Percentiles rank a stretch among this genome's conserved stretches.
Evolutionary conservation across 2,329 filamentous ascomycete species (phyloP).

Genomic region (Leptodontidium sp.): DNA sequence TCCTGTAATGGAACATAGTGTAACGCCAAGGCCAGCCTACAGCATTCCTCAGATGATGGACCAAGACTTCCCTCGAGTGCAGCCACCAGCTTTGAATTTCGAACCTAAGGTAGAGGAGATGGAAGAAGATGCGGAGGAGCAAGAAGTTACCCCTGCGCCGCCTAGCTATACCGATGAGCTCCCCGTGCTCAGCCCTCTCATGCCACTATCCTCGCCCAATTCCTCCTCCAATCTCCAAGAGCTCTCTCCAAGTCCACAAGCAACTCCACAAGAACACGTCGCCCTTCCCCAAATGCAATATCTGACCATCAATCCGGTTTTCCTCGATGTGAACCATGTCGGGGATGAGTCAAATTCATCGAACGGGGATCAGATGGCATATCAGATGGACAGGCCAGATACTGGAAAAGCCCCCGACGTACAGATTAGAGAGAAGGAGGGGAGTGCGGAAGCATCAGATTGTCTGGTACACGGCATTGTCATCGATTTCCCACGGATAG

Average conservation of each 20-base stretch:
- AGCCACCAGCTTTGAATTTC: conserved; percentile 4
- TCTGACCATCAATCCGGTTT: conserved; percentile 20
- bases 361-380: conserved; percentile 21
- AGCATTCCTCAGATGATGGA: conserved; percentile 19
- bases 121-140: conserved; percentile 11
- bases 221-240: conserved; percentile 21
- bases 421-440: conserved; percentile 13
- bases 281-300: conserved; percentile 19
- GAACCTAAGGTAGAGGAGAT: conserved; percentile 6
- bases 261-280: conserved; percentile 14
- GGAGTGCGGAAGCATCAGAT: conserved; percentile 7
- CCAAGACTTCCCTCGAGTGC: background rate
- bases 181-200: conserved; percentile 20
- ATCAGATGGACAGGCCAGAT: conserved; percentile 19
- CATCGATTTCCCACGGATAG: conserved; percentile 22
- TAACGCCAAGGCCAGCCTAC: conserved; percentile 17
- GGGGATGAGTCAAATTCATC: conserved; percentile 19
- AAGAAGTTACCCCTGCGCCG: conserved; percentile 8
- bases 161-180: conserved; percentile 20
- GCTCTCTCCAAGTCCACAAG: conserved; percentile 15
- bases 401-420: conserved; percentile 5
- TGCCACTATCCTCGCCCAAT: conserved; percentile 21
- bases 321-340: conserved; percentile 19
- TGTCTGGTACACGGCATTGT: conserved; percentile 8
- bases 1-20: conserved; percentile 14